Evolutionary conservation across 495 filamentous ascomycete species (phyloP).

Genomic region (Aspergillus leporis): DNA sequence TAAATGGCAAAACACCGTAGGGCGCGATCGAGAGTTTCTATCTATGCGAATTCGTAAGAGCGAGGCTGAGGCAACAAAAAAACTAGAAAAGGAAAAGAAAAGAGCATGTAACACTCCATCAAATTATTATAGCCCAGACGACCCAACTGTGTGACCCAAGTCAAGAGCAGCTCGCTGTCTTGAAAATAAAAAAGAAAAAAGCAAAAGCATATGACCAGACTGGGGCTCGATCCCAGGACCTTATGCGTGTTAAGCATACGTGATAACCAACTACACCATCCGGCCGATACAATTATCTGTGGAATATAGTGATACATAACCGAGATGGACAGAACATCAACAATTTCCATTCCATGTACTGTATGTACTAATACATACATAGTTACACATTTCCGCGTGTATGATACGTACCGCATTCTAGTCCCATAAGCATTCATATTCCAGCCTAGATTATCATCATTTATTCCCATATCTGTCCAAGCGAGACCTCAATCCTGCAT

Average conservation of each 20-base stretch:
- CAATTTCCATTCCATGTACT: background rate
- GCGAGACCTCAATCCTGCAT: conserved; percentile 9
- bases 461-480: background rate
- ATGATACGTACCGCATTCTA: conserved; percentile 1
- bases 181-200: background rate
- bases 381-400: background rate
- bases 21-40: no score
- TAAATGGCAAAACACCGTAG: no score
- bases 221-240: conserved; percentile 5
- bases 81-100: background rate
- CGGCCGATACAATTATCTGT: background rate
- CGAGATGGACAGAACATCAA: background rate
- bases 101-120: background rate
- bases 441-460: background rate
- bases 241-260: conserved; percentile 7
- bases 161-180: background rate
- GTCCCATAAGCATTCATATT: background rate
- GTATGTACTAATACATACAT: background rate
- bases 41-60: background rate
- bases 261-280: conserved; percentile 7
- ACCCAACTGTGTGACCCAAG: background rate
- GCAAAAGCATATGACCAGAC: background rate
- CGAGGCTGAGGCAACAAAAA: background rate
- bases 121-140: background rate
- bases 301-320: background rate